Base-by-base conservation (phyloP, 169 alveolate genomes). In the Ichthyophthirius multifiliis region DNA sequence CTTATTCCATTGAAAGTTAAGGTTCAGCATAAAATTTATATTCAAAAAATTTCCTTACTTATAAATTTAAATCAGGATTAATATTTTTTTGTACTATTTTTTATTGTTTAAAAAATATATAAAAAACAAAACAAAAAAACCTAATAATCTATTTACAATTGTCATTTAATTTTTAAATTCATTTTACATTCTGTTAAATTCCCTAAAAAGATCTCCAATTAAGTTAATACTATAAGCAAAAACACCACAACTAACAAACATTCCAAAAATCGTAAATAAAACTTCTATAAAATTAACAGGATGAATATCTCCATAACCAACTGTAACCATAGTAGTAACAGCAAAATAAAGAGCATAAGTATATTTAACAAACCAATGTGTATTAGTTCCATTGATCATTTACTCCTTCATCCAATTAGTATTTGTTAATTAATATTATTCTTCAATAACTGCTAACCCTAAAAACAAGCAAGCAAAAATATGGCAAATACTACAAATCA, bases 291-390 rank as follows among this genome's bases (percentile, higher is more conserved):
- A n/a, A n/a, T 85, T 77, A 5, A 64, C 16, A 16, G 83, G 83
- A 10, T 27, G 75, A 13, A 84, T 78, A 37, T 84, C 90, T 43
- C 90, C 90, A 64, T 86, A 86, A 1, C 92, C 92, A 2, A 86
- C 89, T 13, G 92, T 81, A 15, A 76, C 48, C 83, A 86, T 86
- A 10, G 92, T 86, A 0, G 92, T 86, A 16, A 82, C 71, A 3
- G 92, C 82, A 62, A 67, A 86, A 35, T 86, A 82, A 0, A 86
- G 32, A 4, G 89, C 15, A 43, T 82, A 74, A 13, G 77, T 82
- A 20, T 86, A 86, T 20, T 65, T 27, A 3, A 71, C 87, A 4
- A 20, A 7, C 31, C 43, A 20, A 37, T 74, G 30, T 13, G 63
- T 20, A 67, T 37, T 16, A 6, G n/a, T 23, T 1, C 46, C 35